Base-by-base conservation (phyloP, 129 eudicot genomes). In the Tanacetum coccineum region DNA sequence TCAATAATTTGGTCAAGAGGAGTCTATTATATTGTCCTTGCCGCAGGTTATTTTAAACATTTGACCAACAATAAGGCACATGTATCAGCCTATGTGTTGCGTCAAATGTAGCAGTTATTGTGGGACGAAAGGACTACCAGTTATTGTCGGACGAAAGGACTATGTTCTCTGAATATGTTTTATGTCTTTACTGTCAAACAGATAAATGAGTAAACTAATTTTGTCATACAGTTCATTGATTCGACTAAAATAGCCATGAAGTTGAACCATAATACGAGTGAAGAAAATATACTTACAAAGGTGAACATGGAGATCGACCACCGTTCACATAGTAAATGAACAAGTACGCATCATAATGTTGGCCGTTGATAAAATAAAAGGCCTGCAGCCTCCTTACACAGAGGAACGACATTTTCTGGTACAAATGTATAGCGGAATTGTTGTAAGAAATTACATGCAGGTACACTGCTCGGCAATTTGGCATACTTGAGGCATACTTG, bases 281-380 rank as follows among this genome's bases (percentile, higher is more conserved):
- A 32, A 22, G 62, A 67, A 62, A 62, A 12, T 36, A 51, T 67
- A 84, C 99, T 93, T 86, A 93, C 99, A 84, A 61, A 4, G 90
- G 99, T 59, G 99, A 86, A 81, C 99, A 93, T 47, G 92, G 95
- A 79, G 96, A 93, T 40, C 88, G 87, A 12, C 95, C 95, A 42
- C 93, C 99, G 67, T 93, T 93, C 17, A 93, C 91, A 47, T 86
- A 89, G 82, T 76, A 93, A 68, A 89, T 81, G 81, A 93, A 93
- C 83, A 93, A 72, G 75, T 79, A 89, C 1, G 99, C 84, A 67
- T 93, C 99, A 69, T 93, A 86, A 71, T 89, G 95, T 57, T 78
- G 99, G 59, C 90, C 90, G 36, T 79, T 75, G 66, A 93, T 93
- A 47, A 60, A 79, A 74, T 86, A 93, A 72, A 89, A 93, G 5